Conservation (phyloP, 345 rosid species). For the Fremontodendron californicum region DNA sequence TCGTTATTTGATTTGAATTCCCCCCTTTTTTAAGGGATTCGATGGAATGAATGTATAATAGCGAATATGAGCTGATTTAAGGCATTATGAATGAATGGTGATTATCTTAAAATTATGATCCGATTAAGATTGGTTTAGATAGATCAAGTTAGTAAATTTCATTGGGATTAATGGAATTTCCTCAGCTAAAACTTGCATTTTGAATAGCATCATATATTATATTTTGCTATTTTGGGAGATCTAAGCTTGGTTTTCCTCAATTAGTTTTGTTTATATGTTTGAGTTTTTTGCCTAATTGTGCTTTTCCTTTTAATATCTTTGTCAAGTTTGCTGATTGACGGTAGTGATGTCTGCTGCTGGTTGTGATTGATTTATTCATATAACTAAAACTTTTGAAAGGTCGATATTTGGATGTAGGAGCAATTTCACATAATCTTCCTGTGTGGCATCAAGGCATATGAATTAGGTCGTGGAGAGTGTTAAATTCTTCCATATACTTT, state of each 20-base stretch:
- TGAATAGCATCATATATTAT: neutral
- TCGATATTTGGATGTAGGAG: neutral
- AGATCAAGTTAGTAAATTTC: neutral
- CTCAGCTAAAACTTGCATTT: neutral
- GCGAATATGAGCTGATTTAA: neutral
- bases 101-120: neutral
- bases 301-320: neutral
- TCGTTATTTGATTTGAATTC: neutral
- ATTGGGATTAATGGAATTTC: neutral
- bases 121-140: slow-evolving; percentile 1
- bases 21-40: neutral
- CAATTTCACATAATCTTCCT: neutral
- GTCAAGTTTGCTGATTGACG: neutral
- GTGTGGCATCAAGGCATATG: neutral
- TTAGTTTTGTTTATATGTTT: neutral
- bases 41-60: neutral
- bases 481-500: neutral
- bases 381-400: neutral
- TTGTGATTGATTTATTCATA: neutral
- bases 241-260: neutral
- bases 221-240: neutral
- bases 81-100: neutral
- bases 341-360: no score
- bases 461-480: neutral
- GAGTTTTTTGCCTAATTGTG: neutral